Conservation (phyloP, 208 protist genomes). For the Trypanosoma congolense region DNA sequence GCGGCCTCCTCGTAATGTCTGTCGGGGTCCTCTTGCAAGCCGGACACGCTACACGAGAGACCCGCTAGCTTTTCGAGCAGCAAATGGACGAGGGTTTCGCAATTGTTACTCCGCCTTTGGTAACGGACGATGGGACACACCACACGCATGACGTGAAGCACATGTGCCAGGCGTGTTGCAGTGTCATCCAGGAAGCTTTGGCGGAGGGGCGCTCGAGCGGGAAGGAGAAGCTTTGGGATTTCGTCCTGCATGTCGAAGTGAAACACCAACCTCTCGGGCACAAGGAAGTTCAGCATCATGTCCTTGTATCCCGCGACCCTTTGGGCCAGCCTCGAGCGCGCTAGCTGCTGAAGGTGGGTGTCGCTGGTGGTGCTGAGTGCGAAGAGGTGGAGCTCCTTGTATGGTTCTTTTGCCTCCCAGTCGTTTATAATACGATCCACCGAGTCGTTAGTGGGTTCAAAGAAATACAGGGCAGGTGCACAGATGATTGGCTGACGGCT, state of each 20-base stretch:
- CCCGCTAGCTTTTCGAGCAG: constrained; percentile 42
- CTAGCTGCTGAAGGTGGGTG: constrained; percentile 39
- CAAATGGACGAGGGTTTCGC: constrained; percentile 34
- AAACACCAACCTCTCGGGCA: constrained; percentile 63
- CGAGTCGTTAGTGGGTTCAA: constrained; percentile 38
- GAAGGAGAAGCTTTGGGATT: constrained; percentile 44
- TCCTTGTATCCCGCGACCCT: constrained; percentile 53
- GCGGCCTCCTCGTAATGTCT: constrained; percentile 11
- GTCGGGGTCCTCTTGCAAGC: constrained; percentile 16
- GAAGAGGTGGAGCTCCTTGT: constrained; percentile 75
- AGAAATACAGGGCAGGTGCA: constrained; percentile 68
- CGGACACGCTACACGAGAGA: constrained; percentile 28
- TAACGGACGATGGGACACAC: constrained; percentile 62
- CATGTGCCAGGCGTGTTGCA: constrained; percentile 41
- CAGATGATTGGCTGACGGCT: constrained; percentile 58
- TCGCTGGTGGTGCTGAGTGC: constrained; percentile 44
- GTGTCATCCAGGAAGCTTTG: constrained; percentile 42
- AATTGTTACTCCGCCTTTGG: constrained; percentile 46
- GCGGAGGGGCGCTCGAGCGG: constrained; percentile 22
- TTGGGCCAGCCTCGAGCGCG: constrained; percentile 32
- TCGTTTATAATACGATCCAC: constrained; percentile 56
- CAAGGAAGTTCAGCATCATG: constrained; percentile 64
- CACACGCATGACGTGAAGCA: constrained; percentile 55
- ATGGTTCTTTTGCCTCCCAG: constrained; percentile 48
- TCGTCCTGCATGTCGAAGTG: constrained; percentile 53